Percentiles rank a stretch among this genome's conserved stretches.
These are phyloP conservation scores for Dicorynia guianensis DNA, from an alignment of 306 rosid genomes.

Conservation along the genomic window DNA sequence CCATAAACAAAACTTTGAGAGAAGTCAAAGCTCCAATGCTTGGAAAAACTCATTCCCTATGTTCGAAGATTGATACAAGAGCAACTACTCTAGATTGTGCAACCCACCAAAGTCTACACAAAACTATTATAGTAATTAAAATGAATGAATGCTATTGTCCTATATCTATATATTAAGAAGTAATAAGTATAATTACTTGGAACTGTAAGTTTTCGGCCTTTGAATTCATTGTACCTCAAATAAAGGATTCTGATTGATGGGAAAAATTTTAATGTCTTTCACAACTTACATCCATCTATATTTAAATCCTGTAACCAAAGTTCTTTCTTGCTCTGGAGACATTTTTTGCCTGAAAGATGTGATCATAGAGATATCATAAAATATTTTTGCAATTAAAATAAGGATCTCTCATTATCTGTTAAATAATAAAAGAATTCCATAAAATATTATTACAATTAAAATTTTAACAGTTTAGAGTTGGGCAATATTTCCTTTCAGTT, in stretches of 20 bases:
- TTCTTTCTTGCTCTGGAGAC: not conserved
- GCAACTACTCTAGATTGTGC: slow-evolving; percentile 5
- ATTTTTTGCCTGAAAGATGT: slow-evolving; percentile 13
- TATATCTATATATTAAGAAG: too few relatives aligned
- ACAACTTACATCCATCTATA: slow-evolving; percentile 16
- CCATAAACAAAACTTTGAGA: not conserved
- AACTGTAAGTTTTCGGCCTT: not conserved
- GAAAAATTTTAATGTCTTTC: slow-evolving; percentile 8
- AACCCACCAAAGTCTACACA: slow-evolving; percentile 16
- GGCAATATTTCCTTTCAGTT: too few relatives aligned
- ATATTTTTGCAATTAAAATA: too few relatives aligned
- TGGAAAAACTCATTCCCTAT: not conserved
- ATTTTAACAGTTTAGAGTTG: too few relatives aligned
- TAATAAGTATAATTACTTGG: not conserved
- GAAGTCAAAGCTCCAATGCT: slow-evolving; percentile 36
- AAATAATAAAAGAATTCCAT: too few relatives aligned
- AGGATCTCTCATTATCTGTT: not conserved
- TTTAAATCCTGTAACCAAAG: not conserved
- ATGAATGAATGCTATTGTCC: too few relatives aligned
- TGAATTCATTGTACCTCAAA: not conserved
- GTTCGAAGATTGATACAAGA: not conserved
- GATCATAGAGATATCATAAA: too few relatives aligned
- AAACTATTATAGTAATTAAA: too few relatives aligned
- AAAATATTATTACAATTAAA: too few relatives aligned
- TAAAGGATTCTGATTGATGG: slow-evolving; percentile 7